A percentile compares a stretch with the other conserved stretches of the same genome.
Conservation (phyloP, 257 asterid genomes). For the Scutellaria galericulata region DNA sequence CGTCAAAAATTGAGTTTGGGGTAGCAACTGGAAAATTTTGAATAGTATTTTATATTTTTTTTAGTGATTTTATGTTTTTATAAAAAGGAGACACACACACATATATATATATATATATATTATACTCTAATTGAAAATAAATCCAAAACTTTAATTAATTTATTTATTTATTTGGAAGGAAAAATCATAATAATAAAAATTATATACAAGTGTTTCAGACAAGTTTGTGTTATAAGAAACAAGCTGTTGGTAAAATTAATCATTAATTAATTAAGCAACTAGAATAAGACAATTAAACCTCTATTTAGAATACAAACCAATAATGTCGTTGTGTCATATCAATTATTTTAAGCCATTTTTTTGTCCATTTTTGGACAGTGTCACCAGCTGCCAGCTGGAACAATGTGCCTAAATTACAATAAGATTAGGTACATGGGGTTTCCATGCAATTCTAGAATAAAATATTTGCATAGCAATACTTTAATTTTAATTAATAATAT, state of each 20-base stretch:
- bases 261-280: slow-evolving; percentile 17
- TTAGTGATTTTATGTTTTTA: no score
- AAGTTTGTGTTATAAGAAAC: not conserved
- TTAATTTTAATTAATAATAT: not conserved
- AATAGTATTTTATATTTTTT: no score
- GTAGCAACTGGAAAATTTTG: no score
- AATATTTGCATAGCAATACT: not conserved
- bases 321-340: slow-evolving; percentile 1
- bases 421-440: slow-evolving; percentile 40
- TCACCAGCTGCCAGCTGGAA: slow-evolving; percentile 38
- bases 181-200: not conserved
- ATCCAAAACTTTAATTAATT: no score
- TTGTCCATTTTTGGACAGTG: slow-evolving; percentile 30
- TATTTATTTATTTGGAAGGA: no score
- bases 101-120: no score
- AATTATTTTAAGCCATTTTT: not conserved
- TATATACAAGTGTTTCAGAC: not conserved
- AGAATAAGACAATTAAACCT: slow-evolving; percentile 21
- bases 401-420: slow-evolving; percentile 30
- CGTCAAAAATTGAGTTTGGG: no score
- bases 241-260: slow-evolving; percentile 3
- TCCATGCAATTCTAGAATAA: slow-evolving; percentile 33
- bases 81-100: no score
- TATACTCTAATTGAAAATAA: no score
- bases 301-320: not conserved